Percentiles rank a stretch among this genome's conserved stretches.
phyloP scores from a whole-genome alignment of 2,329 filamentous ascomycete species.

The Alternaria gansuensis region DNA sequence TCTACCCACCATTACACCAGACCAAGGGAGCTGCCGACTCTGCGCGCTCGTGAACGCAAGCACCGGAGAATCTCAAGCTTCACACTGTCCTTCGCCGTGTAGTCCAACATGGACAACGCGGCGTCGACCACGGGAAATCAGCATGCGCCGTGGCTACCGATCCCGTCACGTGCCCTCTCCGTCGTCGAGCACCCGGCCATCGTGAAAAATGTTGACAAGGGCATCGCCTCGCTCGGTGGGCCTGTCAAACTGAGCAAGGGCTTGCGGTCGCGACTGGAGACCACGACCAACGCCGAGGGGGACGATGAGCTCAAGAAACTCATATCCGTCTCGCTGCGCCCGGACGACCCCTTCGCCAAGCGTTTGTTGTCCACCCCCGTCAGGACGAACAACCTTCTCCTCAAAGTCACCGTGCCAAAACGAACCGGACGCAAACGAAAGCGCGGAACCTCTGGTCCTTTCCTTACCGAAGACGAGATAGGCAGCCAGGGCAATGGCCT shows the following conservation, averaged over 20 bases:
- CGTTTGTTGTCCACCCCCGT: conserved; percentile 80
- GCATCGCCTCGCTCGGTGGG: conserved; percentile 69
- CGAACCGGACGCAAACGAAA: conserved; percentile 87
- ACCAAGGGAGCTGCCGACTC: not conserved
- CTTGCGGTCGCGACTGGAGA: conserved; percentile 41
- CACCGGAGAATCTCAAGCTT: conserved; percentile 17
- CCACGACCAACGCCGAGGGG: conserved; percentile 30
- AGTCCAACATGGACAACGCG: conserved; percentile 18
- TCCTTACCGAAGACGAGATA: conserved; percentile 48
- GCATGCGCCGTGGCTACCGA: conserved; percentile 57
- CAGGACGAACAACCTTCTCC: conserved; percentile 80
- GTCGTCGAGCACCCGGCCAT: conserved; percentile 74
- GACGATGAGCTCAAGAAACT: conserved; percentile 57
- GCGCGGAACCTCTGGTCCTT: conserved; percentile 75
- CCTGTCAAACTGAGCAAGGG: conserved; percentile 61
- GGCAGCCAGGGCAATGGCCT: conserved; percentile 4
- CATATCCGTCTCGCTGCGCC: conserved; percentile 77
- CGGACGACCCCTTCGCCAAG: conserved; percentile 79
- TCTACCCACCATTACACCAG: too few relatives aligned
- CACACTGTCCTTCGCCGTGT: not conserved
- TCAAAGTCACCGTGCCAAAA: conserved; percentile 87
- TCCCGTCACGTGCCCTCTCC: conserved; percentile 64
- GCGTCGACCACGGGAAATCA: conserved; percentile 14
- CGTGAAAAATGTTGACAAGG: conserved; percentile 70
- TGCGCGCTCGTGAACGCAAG: not conserved